A percentile compares a stretch with the other conserved stretches of the same genome.
Conservation (phyloP, 2,329 filamentous ascomycete genomes). For the Mollisia scopiformis region DNA sequence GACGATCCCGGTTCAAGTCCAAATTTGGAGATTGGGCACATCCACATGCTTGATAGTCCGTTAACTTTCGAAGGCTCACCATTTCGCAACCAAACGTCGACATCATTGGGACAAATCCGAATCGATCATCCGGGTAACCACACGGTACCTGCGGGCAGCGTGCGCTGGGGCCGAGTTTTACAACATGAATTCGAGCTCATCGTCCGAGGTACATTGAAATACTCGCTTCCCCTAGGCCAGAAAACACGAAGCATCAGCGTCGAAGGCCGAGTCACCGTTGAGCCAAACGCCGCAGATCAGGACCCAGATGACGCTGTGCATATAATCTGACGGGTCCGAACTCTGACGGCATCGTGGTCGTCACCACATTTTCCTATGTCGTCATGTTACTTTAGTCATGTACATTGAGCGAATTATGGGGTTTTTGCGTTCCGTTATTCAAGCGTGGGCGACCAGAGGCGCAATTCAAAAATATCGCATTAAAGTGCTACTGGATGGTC, state of each 20-base stretch:
- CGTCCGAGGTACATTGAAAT: slow-evolving; percentile 87
- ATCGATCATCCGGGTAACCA: slow-evolving; percentile 83
- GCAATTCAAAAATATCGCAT: slow-evolving; percentile 14
- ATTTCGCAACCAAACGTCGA: slow-evolving; percentile 72
- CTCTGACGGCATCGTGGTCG: slow-evolving; percentile 11
- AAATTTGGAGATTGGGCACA: slow-evolving; percentile 90
- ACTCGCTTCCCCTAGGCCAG: slow-evolving; percentile 66
- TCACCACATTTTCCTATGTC: slow-evolving; percentile 28
- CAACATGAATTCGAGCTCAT: slow-evolving; percentile 94
- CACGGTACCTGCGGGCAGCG: slow-evolving; percentile 78
- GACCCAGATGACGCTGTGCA: slow-evolving; percentile 33
- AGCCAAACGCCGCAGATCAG: slow-evolving; percentile 51
- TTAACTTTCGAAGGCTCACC: slow-evolving; percentile 89
- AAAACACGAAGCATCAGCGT: slow-evolving; percentile 62
- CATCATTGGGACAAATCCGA: slow-evolving; percentile 81
- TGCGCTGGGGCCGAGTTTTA: slow-evolving; percentile 88
- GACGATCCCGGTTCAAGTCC: slow-evolving; percentile 68
- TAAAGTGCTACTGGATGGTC: slow-evolving; percentile 13
- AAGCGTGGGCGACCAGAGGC: slow-evolving; percentile 21
- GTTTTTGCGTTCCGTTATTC: slow-evolving; percentile 3
- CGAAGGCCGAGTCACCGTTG: slow-evolving; percentile 60
- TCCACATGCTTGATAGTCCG: slow-evolving; percentile 84
- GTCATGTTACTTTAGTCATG: slow-evolving; percentile 23
- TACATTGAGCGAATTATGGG: slow-evolving; percentile 27
- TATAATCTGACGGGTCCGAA: slow-evolving; percentile 18